Evolutionary conservation across 116 monocot species (phyloP), one percentile per base, ranked within the genome.

Genomic region (Trichopus zeylanicus): DNA sequence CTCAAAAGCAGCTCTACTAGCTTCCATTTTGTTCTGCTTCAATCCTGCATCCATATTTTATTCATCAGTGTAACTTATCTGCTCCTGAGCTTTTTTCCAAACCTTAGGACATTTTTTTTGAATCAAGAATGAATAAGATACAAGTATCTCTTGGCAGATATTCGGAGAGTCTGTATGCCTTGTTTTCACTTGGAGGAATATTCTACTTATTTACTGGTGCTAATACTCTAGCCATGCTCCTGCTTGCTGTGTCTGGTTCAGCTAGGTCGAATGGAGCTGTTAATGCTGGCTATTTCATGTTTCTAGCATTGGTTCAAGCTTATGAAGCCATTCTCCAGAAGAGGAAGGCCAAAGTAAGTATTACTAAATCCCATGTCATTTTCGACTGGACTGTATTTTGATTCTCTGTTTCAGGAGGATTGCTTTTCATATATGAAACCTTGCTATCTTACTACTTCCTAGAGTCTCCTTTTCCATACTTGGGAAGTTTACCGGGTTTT

Each of bases 1-100:
- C 31, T 46, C 59, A 9, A 52, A 20, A 30, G 68, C 65, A 68
- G 70, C 86, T 16, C 70, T 78, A 25, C 51, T 57, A 62, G 75
- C 94, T 55, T 78, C 83, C 59, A 15, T 79, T 29, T 73, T 95
- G 26, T 95, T 95, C 62, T 89, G 83, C 70, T 86, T 89, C 75
- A 95, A 95, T 57, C 90, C 90, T 19, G 94, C 94, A 34, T 95
- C 94, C 27, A 68, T 95, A 54, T 95, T 95, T 64, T 95, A 95
- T 72, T 95, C 94, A 55, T 89, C 94, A 51, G 63, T 95, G 90
- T 95, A 84, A 15, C 26, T 59, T 52, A 48, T 29, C 25, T 53
- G 61, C 51, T 55, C 6, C 6, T 39, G 11, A 0, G 23, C 35
- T 26, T 19, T 39, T 30, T 16, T n/a, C 42, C 13, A 0, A 42